Conservation (phyloP, 2,329 filamentous ascomycete genomes). For the Verruconis gallopava region DNA sequence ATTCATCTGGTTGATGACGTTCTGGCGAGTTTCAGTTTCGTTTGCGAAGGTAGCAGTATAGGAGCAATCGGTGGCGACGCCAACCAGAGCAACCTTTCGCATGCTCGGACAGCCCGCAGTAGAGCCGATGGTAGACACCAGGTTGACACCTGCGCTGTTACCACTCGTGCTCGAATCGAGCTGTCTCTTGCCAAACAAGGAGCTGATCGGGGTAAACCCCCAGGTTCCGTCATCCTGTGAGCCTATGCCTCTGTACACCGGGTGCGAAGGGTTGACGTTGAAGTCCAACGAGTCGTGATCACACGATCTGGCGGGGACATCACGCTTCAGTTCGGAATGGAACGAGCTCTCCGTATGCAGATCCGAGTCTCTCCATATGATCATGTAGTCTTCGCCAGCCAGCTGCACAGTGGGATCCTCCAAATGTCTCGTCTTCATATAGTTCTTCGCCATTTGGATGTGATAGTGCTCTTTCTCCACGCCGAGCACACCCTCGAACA, state of each 20-base stretch:
- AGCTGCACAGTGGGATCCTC: constrained; percentile 54
- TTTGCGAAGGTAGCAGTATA: constrained; percentile 64
- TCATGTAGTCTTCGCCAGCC: constrained; percentile 57
- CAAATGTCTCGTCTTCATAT: constrained; percentile 55
- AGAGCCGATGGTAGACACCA: constrained; percentile 65
- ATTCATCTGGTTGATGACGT: constrained; percentile 76
- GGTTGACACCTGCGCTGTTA: constrained; percentile 68
- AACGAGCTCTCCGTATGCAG: constrained; percentile 19
- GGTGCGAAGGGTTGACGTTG: constrained; percentile 62
- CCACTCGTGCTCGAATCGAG: constrained; percentile 57
- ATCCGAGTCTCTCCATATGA: constrained; percentile 87
- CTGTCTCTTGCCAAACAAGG: constrained; percentile 56
- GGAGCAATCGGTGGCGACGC: constrained; percentile 84
- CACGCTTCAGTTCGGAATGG: constrained; percentile 53
- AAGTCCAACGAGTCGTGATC: constrained; percentile 63
- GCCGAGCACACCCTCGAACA: constrained; percentile 85
- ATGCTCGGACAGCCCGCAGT: constrained; percentile 76
- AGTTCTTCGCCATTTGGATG: constrained; percentile 63
- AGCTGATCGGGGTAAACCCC: constrained; percentile 47
- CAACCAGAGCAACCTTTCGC: constrained; percentile 83
- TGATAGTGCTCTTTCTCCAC: constrained; percentile 76
- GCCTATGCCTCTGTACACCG: constrained; percentile 43
- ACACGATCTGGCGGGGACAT: constrained; percentile 40
- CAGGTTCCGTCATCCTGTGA: constrained; percentile 41
- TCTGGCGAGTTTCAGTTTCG: constrained; percentile 50